Evolutionary conservation across 441 rosid species (phyloP).

Genomic region (Aleurites moluccanus): DNA sequence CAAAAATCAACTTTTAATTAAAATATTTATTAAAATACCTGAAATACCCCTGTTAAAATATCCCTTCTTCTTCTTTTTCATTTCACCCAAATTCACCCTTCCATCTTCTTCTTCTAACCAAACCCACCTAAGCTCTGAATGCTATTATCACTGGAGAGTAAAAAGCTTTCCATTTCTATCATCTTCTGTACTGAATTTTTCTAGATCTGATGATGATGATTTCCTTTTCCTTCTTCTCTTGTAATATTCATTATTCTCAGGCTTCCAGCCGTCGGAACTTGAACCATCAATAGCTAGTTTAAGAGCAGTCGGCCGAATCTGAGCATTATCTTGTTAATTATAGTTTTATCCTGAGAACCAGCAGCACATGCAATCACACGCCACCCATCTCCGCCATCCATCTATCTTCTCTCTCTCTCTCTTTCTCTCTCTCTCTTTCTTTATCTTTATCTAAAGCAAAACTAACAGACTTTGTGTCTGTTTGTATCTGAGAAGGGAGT

Average conservation of each 20-base stretch:
- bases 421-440: neutral
- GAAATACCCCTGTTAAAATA: too few relatives aligned
- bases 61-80: too few relatives aligned
- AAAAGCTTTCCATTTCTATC: slow-evolving; percentile 8
- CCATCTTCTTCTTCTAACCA: too few relatives aligned
- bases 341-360: slow-evolving; percentile 32
- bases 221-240: slow-evolving; percentile 18
- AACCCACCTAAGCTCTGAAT: too few relatives aligned
- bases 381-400: too few relatives aligned
- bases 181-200: neutral
- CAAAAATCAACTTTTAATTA: too few relatives aligned
- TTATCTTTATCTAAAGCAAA: too few relatives aligned
- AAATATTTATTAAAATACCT: too few relatives aligned
- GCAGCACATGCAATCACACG: slow-evolving; percentile 29
- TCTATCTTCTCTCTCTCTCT: slow-evolving; percentile 8
- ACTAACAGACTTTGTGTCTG: slow-evolving; percentile 3
- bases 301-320: slow-evolving; percentile 73
- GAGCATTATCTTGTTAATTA: slow-evolving; percentile 48
- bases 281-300: slow-evolving; percentile 46
- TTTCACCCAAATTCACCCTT: too few relatives aligned
- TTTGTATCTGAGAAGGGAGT: slow-evolving; percentile 22
- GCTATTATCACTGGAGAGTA: slow-evolving; percentile 59
- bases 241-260: slow-evolving; percentile 27
- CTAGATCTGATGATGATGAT: slow-evolving; percentile 17
- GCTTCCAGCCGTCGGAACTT: slow-evolving; percentile 19